Evolutionary conservation across 306 rosid genomes (phyloP).

Genomic region (Rosa multiflora): DNA sequence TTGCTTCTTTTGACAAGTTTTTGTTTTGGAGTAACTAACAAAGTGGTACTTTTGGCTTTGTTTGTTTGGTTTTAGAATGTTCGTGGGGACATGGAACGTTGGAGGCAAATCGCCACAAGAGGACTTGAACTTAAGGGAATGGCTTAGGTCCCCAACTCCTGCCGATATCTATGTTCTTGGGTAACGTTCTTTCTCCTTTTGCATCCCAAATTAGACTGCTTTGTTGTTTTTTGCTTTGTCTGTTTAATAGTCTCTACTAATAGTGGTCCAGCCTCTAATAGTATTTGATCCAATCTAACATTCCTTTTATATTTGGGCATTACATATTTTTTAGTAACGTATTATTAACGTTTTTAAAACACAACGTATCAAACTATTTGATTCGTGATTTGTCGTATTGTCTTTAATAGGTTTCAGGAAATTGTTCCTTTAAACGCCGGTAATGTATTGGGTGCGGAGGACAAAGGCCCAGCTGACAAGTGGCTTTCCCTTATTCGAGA

Average conservation of each 20-base stretch:
- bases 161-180: slow-evolving; percentile 80
- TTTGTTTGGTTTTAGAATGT: slow-evolving; percentile 46
- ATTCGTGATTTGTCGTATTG: neutral
- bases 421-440: slow-evolving; percentile 88
- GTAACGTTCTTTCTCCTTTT: slow-evolving; percentile 31
- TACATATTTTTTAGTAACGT: neutral
- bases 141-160: slow-evolving; percentile 64
- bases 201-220: neutral
- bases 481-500: slow-evolving; percentile 65
- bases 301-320: neutral
- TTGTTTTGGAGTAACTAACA: neutral
- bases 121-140: slow-evolving; percentile 57
- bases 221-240: neutral
- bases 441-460: slow-evolving; percentile 85
- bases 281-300: neutral
- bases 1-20: neutral
- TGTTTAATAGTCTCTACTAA: neutral
- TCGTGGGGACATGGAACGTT: slow-evolving; percentile 96
- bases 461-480: slow-evolving; percentile 66
- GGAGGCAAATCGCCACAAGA: slow-evolving; percentile 87
- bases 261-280: neutral
- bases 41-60: neutral
- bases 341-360: neutral
- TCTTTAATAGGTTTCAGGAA: slow-evolving; percentile 71
- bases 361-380: neutral